A percentile compares a stretch with the other conserved stretches of the same genome.
phyloP scores from a whole-genome alignment of 257 asterid genomes.

The Lycium barbarum region DNA sequence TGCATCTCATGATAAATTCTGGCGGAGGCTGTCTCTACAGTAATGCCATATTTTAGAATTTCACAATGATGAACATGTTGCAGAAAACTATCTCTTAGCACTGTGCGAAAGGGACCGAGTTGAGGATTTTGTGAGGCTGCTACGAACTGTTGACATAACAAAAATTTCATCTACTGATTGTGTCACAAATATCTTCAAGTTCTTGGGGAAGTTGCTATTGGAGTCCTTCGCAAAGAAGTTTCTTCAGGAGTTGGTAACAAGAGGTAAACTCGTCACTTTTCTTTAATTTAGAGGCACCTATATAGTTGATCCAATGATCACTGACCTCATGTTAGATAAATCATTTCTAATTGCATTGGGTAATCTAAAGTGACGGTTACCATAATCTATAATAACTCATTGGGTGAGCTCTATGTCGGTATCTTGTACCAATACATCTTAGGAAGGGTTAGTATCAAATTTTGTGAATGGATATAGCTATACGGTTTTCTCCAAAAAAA shows the following conservation, averaged over 20 bases:
- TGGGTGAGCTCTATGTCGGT: background rate
- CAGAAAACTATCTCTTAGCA: constrained; percentile 76
- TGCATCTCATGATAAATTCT: constrained; percentile 2
- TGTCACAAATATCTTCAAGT: constrained; percentile 58
- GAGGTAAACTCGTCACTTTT: constrained; percentile 53
- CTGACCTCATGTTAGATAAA: background rate
- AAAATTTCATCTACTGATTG: constrained; percentile 57
- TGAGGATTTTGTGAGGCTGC: constrained; percentile 59
- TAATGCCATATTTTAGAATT: background rate
- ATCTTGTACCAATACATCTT: constrained; percentile 20
- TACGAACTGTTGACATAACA: constrained; percentile 66
- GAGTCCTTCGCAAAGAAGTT: constrained; percentile 64
- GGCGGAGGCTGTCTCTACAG: constrained; percentile 4
- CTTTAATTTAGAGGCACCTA: constrained; percentile 25
- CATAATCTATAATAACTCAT: constrained; percentile 7
- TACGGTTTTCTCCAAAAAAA: background rate
- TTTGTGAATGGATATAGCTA: background rate
- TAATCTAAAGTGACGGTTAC: background rate
- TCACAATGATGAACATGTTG: constrained; percentile 38
- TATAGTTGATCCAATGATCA: background rate
- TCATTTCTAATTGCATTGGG: constrained; percentile 2
- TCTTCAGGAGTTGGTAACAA: constrained; percentile 61
- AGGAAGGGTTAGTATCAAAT: background rate
- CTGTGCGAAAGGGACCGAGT: constrained; percentile 65
- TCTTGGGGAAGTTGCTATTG: constrained; percentile 70